Percentiles rank a stretch among this genome's conserved stretches.
phyloP scores from a whole-genome alignment of 768 basidiomycete genomes.

The Suillus fuscotomentosus region DNA sequence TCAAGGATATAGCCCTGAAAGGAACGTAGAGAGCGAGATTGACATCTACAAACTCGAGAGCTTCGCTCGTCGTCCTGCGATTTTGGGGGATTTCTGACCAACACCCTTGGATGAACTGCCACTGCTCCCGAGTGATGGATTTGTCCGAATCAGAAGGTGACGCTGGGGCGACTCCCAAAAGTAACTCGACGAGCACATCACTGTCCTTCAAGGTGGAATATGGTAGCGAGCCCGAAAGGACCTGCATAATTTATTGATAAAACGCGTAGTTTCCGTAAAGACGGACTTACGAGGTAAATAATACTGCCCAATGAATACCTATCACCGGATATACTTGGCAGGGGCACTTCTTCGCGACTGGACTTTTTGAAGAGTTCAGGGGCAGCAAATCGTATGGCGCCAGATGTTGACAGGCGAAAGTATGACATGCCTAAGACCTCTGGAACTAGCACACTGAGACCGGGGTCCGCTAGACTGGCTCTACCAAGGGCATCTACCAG shows the following conservation, averaged over 20 bases:
- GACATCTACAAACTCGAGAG: conserved; percentile 1
- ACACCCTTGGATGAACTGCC: conserved; percentile 4
- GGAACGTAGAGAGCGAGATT: conserved; percentile 1
- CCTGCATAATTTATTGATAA: neutral
- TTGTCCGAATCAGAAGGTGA: neutral
- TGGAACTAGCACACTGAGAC: conserved; percentile 36
- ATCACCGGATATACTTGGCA: conserved; percentile 32
- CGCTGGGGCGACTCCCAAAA: neutral
- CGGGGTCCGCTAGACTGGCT: conserved; percentile 43
- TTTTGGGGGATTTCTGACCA: conserved; percentile 14
- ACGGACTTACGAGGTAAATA: conserved; percentile 2
- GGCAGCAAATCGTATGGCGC: conserved; percentile 6
- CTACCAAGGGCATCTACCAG: conserved; percentile 12
- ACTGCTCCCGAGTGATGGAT: conserved; percentile 1
- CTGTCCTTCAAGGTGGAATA: conserved; percentile 3
- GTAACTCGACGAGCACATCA: conserved; percentile 3
- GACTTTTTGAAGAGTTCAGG: conserved; percentile 6
- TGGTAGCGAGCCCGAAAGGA: conserved; percentile 5
- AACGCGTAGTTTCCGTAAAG: neutral
- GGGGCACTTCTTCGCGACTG: neutral
- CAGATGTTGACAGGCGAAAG: conserved; percentile 25
- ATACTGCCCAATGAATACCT: conserved; percentile 38
- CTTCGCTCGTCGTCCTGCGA: neutral
- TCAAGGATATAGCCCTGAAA: neutral
- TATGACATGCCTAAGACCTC: conserved; percentile 31